Evolutionary conservation across 495 filamentous ascomycete genomes (phyloP).

Genomic region (Hypoxylon cercidicola): DNA sequence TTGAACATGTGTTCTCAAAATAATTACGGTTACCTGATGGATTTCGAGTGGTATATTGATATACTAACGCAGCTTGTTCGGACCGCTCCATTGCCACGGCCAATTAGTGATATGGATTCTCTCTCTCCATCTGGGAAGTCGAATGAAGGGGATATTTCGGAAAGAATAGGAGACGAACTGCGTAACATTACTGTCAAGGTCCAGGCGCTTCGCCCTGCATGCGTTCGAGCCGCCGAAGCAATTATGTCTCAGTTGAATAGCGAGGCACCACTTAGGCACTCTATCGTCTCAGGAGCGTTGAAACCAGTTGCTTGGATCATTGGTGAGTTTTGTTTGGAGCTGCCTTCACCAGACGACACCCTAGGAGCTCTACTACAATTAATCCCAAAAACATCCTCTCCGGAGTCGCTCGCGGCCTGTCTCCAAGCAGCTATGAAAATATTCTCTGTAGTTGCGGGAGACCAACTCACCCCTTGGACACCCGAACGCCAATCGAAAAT

Average conservation of each 20-base stretch:
- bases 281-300: conserved; percentile 67
- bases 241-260: conserved; percentile 63
- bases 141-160: conserved; percentile 64
- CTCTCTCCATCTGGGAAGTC: conserved; percentile 51
- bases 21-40: conserved; percentile 83
- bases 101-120: conserved; percentile 50
- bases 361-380: conserved; percentile 79
- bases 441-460: conserved; percentile 71
- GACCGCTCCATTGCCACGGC: conserved; percentile 61
- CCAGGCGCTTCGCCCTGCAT: conserved; percentile 76
- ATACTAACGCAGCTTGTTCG: conserved; percentile 82
- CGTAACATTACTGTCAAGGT: conserved; percentile 94
- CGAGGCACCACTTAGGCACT: conserved; percentile 53
- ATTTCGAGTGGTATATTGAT: conserved; percentile 98
- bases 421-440: conserved; percentile 91
- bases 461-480: conserved; percentile 68
- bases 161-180: conserved; percentile 82
- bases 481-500: conserved; percentile 72
- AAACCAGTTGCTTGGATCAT: conserved; percentile 81
- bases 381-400: conserved; percentile 62
- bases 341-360: conserved; percentile 71
- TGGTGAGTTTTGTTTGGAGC: conserved; percentile 81
- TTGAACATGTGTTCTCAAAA: conserved; percentile 91
- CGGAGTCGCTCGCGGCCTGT: conserved; percentile 75
- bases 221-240: conserved; percentile 85